A percentile compares a stretch with the other conserved stretches of the same genome.
These are phyloP conservation scores for Plasmodium vinckei DNA, from an alignment of 169 alveolate species.

Conservation along the genomic window DNA sequence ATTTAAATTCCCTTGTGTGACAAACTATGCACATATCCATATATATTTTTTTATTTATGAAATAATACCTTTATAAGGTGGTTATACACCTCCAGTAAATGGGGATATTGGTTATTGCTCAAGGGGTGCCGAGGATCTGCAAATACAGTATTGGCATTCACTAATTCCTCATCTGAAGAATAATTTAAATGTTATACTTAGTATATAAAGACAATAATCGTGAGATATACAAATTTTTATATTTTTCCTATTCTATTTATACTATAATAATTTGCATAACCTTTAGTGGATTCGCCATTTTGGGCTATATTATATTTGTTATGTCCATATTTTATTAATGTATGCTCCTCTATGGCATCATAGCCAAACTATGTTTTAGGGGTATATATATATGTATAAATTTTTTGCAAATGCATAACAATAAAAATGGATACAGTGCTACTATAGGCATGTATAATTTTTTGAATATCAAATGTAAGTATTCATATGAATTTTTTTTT, in stretches of 20 bases:
- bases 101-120: conserved; percentile 41
- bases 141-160: conserved; percentile 50
- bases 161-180: conserved; percentile 7
- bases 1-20: neutral
- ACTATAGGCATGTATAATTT: neutral
- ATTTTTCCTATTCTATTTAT: neutral
- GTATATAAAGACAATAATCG: conserved; percentile 2
- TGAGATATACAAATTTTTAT: neutral
- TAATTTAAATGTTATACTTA: neutral
- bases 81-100: conserved; percentile 59
- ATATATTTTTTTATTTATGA: conserved; percentile 6
- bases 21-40: neutral
- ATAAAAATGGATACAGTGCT: neutral
- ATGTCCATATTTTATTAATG: conserved; percentile 29
- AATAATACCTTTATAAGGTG: conserved; percentile 47
- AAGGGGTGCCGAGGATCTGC: conserved; percentile 75
- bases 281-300: neutral
- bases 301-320: conserved; percentile 6
- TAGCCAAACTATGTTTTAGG: conserved; percentile 35
- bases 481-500: conserved; percentile 1
- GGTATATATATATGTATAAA: neutral
- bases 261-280: neutral
- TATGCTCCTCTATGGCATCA: conserved; percentile 67
- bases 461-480: neutral
- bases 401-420: too few species aligned